These are phyloP conservation scores for Debaryomyces robertsiae DNA, from an alignment of 1,139 yeast species.

Conservation along the genomic window DNA sequence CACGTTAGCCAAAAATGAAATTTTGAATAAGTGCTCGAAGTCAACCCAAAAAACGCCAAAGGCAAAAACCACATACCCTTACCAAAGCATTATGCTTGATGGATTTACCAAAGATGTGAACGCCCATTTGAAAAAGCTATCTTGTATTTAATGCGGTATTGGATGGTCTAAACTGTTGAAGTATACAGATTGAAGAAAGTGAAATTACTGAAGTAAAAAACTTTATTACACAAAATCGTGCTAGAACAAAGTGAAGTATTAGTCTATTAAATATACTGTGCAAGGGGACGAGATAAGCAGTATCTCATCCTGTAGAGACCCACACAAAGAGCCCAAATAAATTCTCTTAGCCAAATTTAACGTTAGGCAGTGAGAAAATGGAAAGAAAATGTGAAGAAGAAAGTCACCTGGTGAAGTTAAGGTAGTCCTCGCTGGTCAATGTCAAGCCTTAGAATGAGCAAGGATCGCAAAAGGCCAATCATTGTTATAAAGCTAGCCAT, in stretches of 20 bases:
- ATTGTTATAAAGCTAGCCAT: constrained; percentile 90
- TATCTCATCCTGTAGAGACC: too few relatives aligned
- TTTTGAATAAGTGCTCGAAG: too few relatives aligned
- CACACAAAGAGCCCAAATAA: too few relatives aligned
- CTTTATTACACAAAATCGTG: not conserved
- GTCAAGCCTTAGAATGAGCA: constrained; percentile 75
- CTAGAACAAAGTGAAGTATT: not conserved
- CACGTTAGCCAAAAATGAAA: too few relatives aligned
- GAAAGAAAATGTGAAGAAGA: too few relatives aligned
- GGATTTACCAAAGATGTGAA: constrained; percentile 74
- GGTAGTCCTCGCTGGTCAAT: constrained; percentile 40
- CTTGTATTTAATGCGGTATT: not conserved
- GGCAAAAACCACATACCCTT: constrained; percentile 32
- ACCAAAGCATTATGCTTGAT: constrained; percentile 56
- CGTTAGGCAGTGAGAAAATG: too few relatives aligned
- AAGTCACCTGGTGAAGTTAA: too few relatives aligned
- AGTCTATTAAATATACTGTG: too few relatives aligned
- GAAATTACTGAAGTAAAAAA: not conserved
- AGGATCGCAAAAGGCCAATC: constrained; percentile 75
- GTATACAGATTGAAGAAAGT: too few relatives aligned
- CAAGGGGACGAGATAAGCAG: too few relatives aligned
- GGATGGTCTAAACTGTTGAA: not conserved
- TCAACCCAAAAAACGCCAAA: not conserved
- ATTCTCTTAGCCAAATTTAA: too few relatives aligned
- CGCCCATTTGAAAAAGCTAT: constrained; percentile 52